Evolutionary conservation across 306 rosid species (phyloP).

Genomic region (Trifolium repens): DNA sequence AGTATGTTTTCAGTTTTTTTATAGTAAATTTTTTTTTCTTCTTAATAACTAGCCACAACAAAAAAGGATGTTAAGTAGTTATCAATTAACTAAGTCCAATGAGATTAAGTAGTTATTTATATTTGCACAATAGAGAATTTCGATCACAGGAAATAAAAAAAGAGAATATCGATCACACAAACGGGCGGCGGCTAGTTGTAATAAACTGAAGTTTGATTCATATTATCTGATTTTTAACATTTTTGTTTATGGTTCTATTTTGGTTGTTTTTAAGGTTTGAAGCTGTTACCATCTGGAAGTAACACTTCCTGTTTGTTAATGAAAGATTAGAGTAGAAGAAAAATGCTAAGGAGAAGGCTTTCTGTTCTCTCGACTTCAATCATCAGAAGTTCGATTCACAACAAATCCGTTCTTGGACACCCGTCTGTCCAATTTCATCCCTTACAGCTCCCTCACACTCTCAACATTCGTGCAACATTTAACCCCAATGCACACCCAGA

Average conservation of each 20-base stretch:
- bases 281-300: not conserved
- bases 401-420: slow-evolving; percentile 30
- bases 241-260: not conserved
- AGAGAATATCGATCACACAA: too few relatives aligned
- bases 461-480: slow-evolving; percentile 21
- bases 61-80: too few relatives aligned
- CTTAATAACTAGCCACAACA: too few relatives aligned
- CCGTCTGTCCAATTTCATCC: slow-evolving; percentile 39
- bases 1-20: too few relatives aligned
- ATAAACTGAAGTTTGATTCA: not conserved
- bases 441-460: slow-evolving; percentile 32
- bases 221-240: not conserved
- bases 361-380: slow-evolving; percentile 46
- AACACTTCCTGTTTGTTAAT: not conserved
- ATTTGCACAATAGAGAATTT: too few relatives aligned
- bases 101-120: too few relatives aligned
- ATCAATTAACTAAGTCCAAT: too few relatives aligned
- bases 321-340: too few relatives aligned
- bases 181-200: too few relatives aligned
- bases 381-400: slow-evolving; percentile 38
- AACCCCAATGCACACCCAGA: slow-evolving; percentile 1
- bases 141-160: too few relatives aligned
- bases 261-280: not conserved
- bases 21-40: too few relatives aligned
- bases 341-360: slow-evolving; percentile 55